Base-by-base conservation (phyloP, 1,284 basidiomycete species). In the Athelia psychrophila region DNA sequence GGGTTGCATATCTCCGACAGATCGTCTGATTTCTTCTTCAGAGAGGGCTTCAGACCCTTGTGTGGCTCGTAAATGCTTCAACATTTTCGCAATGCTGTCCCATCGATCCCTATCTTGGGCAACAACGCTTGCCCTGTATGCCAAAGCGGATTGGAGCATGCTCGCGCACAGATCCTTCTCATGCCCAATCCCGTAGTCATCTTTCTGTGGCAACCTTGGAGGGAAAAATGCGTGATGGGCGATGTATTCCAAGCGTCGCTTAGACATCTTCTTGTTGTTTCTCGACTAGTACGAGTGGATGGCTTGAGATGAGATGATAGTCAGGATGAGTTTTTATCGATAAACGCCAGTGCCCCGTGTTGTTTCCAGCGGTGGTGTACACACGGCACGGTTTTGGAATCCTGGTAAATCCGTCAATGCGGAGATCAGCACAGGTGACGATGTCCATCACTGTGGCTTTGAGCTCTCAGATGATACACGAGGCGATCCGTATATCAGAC, bases 181-280 rank as follows among this genome's bases (percentile, higher is more conserved):
- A 22, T 49, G 32, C 12, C 33, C 20, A 9, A 20, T 12, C 16
- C 40, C 12, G 9, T 18, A 24, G 20, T 49, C 48, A 20, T 49
- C 48, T 40, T 49, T 49, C 33, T 49, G 48, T 9, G 48, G 48
- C 10, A 49, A 18, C 24, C 36, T 49, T 4, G 36, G 32, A 3
- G 48, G 48, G n/a, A 49, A 33, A 20, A 49, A 49, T 10, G 40
- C 25, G 25, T 49, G 30, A 40, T 49, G 8, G 19, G 36, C 23
- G 30, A 49, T 18, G 33, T 49, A 49, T 4, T 27, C 8, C 12
- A 48, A 32, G 15, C 19, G n/a, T n/a, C n/a, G n/a, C n/a, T n/a
- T n/a, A n/a, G n/a, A n/a, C n/a, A n/a, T n/a, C n/a, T n/a, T n/a
- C n/a, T n/a, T n/a, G n/a, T n/a, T n/a, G n/a, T n/a, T n/a, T n/a